phyloP scores from a whole-genome alignment of 192 early-diverging fungal genomes.

The Spinellus fusiger region DNA sequence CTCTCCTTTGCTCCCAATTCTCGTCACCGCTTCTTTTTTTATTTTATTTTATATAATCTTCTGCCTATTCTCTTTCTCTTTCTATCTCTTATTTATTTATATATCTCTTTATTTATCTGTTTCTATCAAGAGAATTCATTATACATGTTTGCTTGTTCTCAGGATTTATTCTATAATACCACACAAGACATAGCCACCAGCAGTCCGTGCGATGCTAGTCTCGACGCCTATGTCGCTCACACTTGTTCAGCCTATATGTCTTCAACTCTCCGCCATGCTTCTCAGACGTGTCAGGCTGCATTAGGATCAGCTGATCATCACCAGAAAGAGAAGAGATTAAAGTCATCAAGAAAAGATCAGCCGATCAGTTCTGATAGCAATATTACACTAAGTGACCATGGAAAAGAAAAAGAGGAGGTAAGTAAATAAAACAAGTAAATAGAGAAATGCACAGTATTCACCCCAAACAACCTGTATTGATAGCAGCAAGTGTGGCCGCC shows the following conservation, averaged over 20 bases:
- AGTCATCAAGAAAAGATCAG: constrained; percentile 6
- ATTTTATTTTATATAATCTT: too few species aligned
- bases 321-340: constrained; percentile 11
- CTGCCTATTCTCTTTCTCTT: too few species aligned
- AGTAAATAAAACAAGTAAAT: neutral
- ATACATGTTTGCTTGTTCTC: neutral
- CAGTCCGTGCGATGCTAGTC: neutral
- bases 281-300: neutral
- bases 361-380: constrained; percentile 4
- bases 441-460: neutral
- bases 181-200: neutral
- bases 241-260: neutral
- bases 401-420: constrained; percentile 16
- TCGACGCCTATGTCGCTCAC: neutral
- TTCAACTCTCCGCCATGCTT: neutral
- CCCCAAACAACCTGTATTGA: too few species aligned
- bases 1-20: too few species aligned
- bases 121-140: too few species aligned
- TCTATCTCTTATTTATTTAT: neutral
- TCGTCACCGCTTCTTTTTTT: too few species aligned
- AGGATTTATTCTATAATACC: neutral
- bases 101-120: neutral
- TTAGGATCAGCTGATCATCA: neutral
- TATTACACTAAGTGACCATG: neutral
- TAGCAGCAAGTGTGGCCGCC: constrained; percentile 50